Conservation (phyloP, 179 eudicot genomes). For the Spinacia oleracea region DNA sequence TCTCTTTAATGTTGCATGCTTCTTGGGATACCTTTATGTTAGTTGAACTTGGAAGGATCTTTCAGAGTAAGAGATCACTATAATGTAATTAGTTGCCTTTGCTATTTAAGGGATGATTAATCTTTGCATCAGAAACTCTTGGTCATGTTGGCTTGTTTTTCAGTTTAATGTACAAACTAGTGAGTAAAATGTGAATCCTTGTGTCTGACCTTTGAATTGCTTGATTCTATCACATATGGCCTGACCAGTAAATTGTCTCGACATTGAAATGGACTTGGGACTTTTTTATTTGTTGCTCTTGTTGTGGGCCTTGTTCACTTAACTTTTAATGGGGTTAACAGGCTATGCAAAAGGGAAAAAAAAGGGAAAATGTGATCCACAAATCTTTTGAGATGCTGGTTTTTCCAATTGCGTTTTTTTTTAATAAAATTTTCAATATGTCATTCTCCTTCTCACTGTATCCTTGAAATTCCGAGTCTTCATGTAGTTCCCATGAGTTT, state of each 20-base stretch:
- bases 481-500: neutral
- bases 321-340: neutral
- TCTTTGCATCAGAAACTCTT: neutral
- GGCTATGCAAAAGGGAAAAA: neutral
- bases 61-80: neutral
- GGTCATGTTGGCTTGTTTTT: neutral
- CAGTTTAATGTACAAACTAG: neutral
- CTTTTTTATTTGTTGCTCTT: too few species aligned
- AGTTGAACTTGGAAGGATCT: neutral
- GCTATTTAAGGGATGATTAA: neutral
- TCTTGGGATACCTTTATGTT: constrained; percentile 6
- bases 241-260: neutral
- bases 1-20: constrained; percentile 7
- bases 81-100: neutral
- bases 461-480: neutral
- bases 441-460: neutral
- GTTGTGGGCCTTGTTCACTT: neutral
- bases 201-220: neutral
- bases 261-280: neutral
- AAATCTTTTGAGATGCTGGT: neutral
- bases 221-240: neutral
- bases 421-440: neutral
- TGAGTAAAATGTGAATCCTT: constrained; percentile 2
- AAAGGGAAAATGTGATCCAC: neutral
- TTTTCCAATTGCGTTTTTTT: neutral